Conservation (phyloP, 352 stramenopile species). For the Plasmopara viticola region DNA sequence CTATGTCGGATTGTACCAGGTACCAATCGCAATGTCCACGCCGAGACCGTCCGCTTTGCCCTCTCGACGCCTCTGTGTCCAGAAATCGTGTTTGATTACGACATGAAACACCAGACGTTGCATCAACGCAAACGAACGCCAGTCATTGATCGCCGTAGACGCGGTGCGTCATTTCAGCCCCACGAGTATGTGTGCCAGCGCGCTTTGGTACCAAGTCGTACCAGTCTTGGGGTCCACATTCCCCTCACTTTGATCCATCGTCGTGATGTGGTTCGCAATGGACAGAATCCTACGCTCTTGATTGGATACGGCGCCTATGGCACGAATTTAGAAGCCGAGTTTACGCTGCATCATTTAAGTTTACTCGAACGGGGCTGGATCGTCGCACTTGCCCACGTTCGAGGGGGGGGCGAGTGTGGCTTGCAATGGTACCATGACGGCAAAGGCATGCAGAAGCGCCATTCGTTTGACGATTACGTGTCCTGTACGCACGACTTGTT, state of each 20-base stretch:
- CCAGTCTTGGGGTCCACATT: conserved; percentile 35
- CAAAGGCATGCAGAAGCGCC: conserved; percentile 69
- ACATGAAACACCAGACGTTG: conserved; percentile 44
- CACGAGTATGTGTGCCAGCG: conserved; percentile 38
- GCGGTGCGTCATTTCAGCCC: conserved; percentile 14
- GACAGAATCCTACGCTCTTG: conserved; percentile 75
- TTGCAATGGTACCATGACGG: conserved; percentile 84
- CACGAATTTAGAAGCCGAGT: conserved; percentile 80
- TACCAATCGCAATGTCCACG: conserved; percentile 73
- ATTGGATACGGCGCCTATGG: conserved; percentile 89
- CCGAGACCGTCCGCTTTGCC: conserved; percentile 57
- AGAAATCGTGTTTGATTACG: conserved; percentile 77
- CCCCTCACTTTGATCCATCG: conserved; percentile 75
- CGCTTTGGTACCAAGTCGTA: conserved; percentile 36
- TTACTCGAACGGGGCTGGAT: conserved; percentile 85
- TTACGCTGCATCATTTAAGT: conserved; percentile 77
- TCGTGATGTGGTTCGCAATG: conserved; percentile 43
- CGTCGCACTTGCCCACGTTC: conserved; percentile 84
- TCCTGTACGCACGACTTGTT: conserved; percentile 63
- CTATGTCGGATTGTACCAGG: conserved; percentile 60
- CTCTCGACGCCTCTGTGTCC: conserved; percentile 66
- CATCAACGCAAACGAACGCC: conserved; percentile 51
- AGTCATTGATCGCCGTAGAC: conserved; percentile 16
- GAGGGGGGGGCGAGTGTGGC: conserved; percentile 84
- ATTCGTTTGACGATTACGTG: conserved; percentile 84